These are phyloP conservation scores for Debaryomyces udenii DNA, from an alignment of 1,139 yeast species.

Conservation along the genomic window DNA sequence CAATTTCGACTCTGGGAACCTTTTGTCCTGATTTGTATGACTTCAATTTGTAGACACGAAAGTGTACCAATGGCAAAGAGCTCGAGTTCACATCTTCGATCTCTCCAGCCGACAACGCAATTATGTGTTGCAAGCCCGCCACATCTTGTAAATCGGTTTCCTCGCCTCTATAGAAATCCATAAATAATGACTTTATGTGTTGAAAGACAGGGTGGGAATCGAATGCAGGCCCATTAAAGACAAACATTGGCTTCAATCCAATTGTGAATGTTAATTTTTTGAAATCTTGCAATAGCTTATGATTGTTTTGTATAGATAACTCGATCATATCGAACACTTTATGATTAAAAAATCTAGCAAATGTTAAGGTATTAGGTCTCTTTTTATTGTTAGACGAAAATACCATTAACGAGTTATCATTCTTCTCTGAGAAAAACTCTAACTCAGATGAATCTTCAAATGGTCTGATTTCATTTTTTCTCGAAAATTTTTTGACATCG, in stretches of 20 bases:
- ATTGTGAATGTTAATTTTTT: constrained; percentile 77
- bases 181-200: constrained; percentile 83
- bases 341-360: constrained; percentile 85
- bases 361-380: constrained; percentile 89
- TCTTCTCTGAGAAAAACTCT: constrained; percentile 93
- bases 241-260: constrained; percentile 93
- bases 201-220: constrained; percentile 85
- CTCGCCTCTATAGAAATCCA: constrained; percentile 92
- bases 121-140: constrained; percentile 90
- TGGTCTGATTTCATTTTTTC: constrained; percentile 88
- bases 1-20: constrained; percentile 90
- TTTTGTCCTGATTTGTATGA: constrained; percentile 84
- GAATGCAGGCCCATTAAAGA: constrained; percentile 90
- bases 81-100: constrained; percentile 66
- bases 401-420: constrained; percentile 87
- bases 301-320: constrained; percentile 68
- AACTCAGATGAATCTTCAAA: constrained; percentile 88
- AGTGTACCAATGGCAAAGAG: constrained; percentile 73
- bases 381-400: constrained; percentile 83
- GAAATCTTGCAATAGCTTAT: constrained; percentile 78
- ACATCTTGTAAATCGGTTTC: constrained; percentile 85
- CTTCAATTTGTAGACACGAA: constrained; percentile 87
- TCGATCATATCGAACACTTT: constrained; percentile 95
- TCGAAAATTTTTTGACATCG: constrained; percentile 78
- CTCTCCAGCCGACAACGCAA: constrained; percentile 77